phyloP scores from a whole-genome alignment of 73 alveolate species.

The Paramecium pentaurelia region DNA sequence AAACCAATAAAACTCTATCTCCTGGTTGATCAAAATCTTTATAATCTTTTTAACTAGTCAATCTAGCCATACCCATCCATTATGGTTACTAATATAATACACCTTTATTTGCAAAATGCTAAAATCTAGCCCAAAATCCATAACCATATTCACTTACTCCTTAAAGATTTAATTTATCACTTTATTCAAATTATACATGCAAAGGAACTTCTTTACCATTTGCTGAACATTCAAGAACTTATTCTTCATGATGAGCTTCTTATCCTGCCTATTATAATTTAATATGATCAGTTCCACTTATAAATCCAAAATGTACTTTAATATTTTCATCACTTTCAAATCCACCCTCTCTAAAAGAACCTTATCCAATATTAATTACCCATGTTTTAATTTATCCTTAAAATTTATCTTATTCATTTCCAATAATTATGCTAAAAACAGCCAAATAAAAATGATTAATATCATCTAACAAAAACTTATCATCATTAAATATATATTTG shows the following conservation, averaged over 20 bases:
- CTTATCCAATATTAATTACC: conserved; percentile 45
- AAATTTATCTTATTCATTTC: neutral
- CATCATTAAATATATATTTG: neutral
- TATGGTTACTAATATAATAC: neutral
- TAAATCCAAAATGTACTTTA: conserved; percentile 27
- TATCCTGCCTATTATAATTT: conserved; percentile 40
- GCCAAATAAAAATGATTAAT: conserved; percentile 32
- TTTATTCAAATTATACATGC: conserved; percentile 33
- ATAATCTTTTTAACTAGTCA: conserved; percentile 22
- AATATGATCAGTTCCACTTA: conserved; percentile 30
- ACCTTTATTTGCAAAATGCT: neutral
- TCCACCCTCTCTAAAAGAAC: neutral
- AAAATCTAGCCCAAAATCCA: conserved; percentile 44
- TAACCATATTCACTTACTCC: conserved; percentile 43
- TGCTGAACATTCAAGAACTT: neutral
- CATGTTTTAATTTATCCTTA: conserved; percentile 19
- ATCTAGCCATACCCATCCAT: conserved; percentile 47
- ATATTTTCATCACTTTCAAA: conserved; percentile 21
- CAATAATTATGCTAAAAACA: neutral
- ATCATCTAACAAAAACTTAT: neutral
- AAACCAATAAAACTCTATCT: conserved; percentile 23
- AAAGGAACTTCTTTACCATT: conserved; percentile 27
- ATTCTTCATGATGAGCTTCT: conserved; percentile 35
- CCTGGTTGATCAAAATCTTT: conserved; percentile 42
- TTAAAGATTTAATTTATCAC: conserved; percentile 4